Evolutionary conservation across 495 filamentous ascomycete genomes (phyloP), one percentile per base, ranked within the genome.

Genomic region (Podospora anserina): DNA sequence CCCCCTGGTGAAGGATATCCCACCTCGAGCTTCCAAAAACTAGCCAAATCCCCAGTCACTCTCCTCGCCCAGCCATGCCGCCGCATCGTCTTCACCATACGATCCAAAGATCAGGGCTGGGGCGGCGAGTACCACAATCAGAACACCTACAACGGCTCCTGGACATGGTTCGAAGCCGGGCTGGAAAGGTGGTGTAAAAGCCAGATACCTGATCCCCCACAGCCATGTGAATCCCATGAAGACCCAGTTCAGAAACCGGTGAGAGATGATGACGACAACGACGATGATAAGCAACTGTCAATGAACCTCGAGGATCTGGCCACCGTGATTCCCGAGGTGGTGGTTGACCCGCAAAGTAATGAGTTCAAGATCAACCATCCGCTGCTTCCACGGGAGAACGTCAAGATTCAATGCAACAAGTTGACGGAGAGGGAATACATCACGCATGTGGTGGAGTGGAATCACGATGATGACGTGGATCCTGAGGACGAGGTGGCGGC

Each of bases 111-210:
- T 69, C 91, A 94, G 72, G 91, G 90, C 2, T 89, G 81, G 79
- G 82, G 82, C 56, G 77, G 80, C 4, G 71, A 76, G 0, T 19
- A 28, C 4, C 23, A 61, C 1, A 69, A 79, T 39, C 73, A 78
- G 5, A 77, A 83, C 55, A 86, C 82, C n/a, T 91, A 86, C 71
- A 66, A 77, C 4, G 77, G 72, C 16, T 89, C 88, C 0, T 90
- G 78, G 75, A 91, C 89, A 0, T 93, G 90, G 90, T 92, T 92
- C 71, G 90, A 91, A 58, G 84, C 81, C 4, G 88, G 88, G 0
- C 68, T 85, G 19, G 84, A 87, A 61, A 78, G 81, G 16, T 78
- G 84, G 58, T 76, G 79, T 44, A 71, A 75, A 16, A 28, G 63
- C 16, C 61, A 61, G 30, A 4, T 32, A 32, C 3, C 30, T 32